These are phyloP conservation scores for Pseudodiploospora longispora DNA, from an alignment of 2,329 filamentous ascomycete species.

Conservation along the genomic window DNA sequence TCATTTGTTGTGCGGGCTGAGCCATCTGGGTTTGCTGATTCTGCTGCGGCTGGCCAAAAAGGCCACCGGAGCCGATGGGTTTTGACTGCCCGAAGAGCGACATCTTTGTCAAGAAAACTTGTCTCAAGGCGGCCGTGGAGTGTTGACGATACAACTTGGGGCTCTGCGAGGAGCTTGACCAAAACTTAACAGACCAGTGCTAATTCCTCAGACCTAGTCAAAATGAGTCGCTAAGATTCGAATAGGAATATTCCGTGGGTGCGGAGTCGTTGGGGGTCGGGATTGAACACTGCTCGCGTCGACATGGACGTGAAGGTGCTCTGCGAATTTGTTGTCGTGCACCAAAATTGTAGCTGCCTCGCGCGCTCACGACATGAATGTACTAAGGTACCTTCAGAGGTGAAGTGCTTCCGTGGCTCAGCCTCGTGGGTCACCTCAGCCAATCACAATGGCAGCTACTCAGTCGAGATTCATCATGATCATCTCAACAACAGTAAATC, in stretches of 20 bases:
- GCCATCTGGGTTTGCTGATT: constrained; percentile 22
- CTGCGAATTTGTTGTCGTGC: constrained; percentile 9
- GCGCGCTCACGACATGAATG: constrained; percentile 2
- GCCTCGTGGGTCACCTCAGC: background rate
- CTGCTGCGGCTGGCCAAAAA: constrained; percentile 32
- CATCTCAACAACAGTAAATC: too few species aligned
- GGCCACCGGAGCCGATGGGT: constrained; percentile 20
- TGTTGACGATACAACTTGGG: constrained; percentile 8
- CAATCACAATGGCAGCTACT: constrained; percentile 2
- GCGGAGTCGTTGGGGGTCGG: too few species aligned
- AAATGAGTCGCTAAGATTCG: too few species aligned
- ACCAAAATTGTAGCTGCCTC: constrained; percentile 9
- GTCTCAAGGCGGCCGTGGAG: background rate
- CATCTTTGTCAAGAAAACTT: constrained; percentile 14
- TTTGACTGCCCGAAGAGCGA: constrained; percentile 35
- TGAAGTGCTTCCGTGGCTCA: too few species aligned
- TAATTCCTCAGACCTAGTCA: too few species aligned
- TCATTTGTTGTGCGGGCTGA: constrained; percentile 12
- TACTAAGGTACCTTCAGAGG: constrained; percentile 3
- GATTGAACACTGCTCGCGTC: too few species aligned
- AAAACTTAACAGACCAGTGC: background rate
- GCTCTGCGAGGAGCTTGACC: constrained; percentile 7
- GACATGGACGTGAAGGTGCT: background rate
- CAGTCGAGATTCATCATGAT: too few species aligned
- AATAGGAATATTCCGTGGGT: too few species aligned